Base-by-base conservation (phyloP, 140 eudicot genomes). In the Stevia rebaudiana region DNA sequence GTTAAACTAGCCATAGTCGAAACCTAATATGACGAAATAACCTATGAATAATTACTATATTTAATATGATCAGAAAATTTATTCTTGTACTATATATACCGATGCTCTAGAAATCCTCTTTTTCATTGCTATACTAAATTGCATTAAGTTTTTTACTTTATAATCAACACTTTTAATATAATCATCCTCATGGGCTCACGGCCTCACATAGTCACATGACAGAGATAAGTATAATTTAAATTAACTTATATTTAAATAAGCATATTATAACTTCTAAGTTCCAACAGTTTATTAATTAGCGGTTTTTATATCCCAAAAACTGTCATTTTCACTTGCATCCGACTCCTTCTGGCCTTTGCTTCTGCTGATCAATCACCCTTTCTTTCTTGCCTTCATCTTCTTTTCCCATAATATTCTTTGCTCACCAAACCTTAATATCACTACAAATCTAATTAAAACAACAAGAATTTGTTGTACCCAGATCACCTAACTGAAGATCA, bases 281-380 rank as follows among this genome's bases (percentile, higher is more conserved):
- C n/a, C n/a, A 40, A 40, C 44, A 40, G n/a, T 40, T 40, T 40
- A 35, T 8, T 7, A 33, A 9, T 48, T 48, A 48, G 13, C 37
- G 37, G 43, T 61, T n/a, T 54, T 61, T 19, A 40, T 28, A 40
- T 18, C 22, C 52, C 10, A 44, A 53, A 42, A 71, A 30, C 4
- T 16, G 73, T 74, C 74, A 74, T 67, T 68, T 59, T 74, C 74
- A 74, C 74, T 74, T 74, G 74, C 74, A 74, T 57, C 63, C 28
- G 59, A 59, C 79, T 67, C 63, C 53, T 48, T 17, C 69, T 24
- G 16, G 23, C 18, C 33, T 57, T 41, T 31, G 62, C 74, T 74
- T 59, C 65, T 13, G 63, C 50, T 58, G 59, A 74, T 59, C 65
- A 37, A 58, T 57, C 63, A 58, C 41, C 8, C 44, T 67, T 46